Conservation (phyloP, 2,329 filamentous ascomycete genomes). For the Teratosphaeriaceae sp. region DNA sequence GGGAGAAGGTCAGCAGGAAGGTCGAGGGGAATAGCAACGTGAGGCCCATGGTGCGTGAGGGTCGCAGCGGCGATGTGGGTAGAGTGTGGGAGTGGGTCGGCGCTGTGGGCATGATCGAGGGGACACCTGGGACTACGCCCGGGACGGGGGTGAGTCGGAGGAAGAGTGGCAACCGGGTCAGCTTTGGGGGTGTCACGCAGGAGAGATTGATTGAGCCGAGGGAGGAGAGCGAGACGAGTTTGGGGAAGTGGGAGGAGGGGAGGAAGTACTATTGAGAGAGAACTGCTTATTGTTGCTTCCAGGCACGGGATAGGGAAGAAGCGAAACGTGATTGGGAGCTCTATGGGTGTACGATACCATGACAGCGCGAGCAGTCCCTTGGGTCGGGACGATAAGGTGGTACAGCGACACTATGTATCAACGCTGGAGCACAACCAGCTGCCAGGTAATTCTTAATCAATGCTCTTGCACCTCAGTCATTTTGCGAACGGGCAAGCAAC, state of each 20-base stretch:
- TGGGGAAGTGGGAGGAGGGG: slow-evolving; percentile 41
- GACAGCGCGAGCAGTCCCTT: not conserved
- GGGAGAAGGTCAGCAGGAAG: slow-evolving; percentile 73
- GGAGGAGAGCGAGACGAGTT: slow-evolving; percentile 14
- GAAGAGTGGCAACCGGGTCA: slow-evolving; percentile 23
- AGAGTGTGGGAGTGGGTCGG: slow-evolving; percentile 66
- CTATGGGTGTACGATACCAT: not conserved
- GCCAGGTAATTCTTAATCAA: no score
- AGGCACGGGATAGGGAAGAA: not conserved
- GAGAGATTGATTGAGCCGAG: slow-evolving; percentile 13
- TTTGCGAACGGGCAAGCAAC: no score
- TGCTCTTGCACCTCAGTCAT: no score
- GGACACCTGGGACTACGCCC: slow-evolving; percentile 34
- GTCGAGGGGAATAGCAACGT: slow-evolving; percentile 95
- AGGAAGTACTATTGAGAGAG: slow-evolving; percentile 38
- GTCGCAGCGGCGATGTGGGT: slow-evolving; percentile 47
- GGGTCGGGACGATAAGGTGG: not conserved
- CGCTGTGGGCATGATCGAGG: slow-evolving; percentile 37
- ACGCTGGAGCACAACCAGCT: no score
- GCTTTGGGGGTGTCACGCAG: slow-evolving; percentile 19
- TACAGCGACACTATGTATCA: no score
- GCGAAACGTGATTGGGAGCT: not conserved
- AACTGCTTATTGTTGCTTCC: not conserved
- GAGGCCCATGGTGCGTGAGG: slow-evolving; percentile 64
- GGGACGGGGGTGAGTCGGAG: slow-evolving; percentile 11